Percentiles rank a stretch among this genome's conserved stretches.
These are phyloP conservation scores for Sphagnum tenellum DNA, from an alignment of 225 moss, liverwort and hornwort genomes.

Conservation along the genomic window DNA sequence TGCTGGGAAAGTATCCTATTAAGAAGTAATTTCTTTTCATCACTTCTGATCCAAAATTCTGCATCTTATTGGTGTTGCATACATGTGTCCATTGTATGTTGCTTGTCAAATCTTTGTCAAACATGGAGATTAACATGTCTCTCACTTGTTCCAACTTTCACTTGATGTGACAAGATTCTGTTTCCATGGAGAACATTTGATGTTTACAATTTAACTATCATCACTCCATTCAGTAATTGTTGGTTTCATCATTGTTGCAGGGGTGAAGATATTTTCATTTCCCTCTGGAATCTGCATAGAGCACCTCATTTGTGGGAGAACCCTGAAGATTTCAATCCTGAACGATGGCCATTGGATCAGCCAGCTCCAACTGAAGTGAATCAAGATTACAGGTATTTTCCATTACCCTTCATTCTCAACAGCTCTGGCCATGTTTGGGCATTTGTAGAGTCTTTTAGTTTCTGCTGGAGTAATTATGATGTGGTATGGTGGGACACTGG, in stretches of 20 bases:
- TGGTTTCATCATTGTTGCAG: conserved; percentile 16
- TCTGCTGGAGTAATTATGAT: conserved; percentile 5
- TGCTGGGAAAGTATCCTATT: conserved; percentile 52
- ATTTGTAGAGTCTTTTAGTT: neutral
- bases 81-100: too few species aligned
- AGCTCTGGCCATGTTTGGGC: too few species aligned
- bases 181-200: neutral
- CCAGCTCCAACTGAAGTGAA: conserved; percentile 64
- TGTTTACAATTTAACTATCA: conserved; percentile 1
- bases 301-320: conserved; percentile 63
- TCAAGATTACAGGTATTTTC: conserved; percentile 60
- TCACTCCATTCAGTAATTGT: neutral
- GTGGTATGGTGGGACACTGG: neutral
- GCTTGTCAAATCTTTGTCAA: neutral
- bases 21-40: conserved; percentile 27
- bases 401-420: too few species aligned
- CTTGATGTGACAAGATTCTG: too few species aligned
- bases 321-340: conserved; percentile 63
- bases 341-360: conserved; percentile 65
- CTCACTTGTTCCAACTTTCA: neutral
- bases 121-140: too few species aligned
- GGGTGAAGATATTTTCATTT: conserved; percentile 86
- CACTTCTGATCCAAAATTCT: too few species aligned
- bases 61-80: too few species aligned
- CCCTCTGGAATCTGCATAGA: conserved; percentile 77